Evolutionary conservation across 2,329 filamentous ascomycete species (phyloP).

Genomic region (Neofusicoccum parvum): DNA sequence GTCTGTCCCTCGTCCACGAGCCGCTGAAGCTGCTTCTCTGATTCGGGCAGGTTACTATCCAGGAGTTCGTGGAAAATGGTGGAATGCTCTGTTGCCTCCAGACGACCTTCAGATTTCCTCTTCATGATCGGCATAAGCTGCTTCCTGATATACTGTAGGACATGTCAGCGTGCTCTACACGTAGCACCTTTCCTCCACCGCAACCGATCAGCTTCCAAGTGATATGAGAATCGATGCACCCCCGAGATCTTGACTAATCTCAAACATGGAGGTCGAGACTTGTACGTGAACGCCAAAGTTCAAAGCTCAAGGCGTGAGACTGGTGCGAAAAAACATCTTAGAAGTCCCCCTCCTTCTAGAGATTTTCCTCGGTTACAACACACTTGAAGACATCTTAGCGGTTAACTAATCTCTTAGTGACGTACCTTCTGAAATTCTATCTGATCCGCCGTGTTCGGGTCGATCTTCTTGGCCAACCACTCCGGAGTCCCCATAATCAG

Average conservation of each 20-base stretch:
- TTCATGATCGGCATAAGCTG: not conserved
- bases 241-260: no score
- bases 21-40: slow-evolving; percentile 25
- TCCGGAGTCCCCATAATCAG: not conserved
- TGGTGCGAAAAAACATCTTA: no score
- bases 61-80: slow-evolving; percentile 38
- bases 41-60: slow-evolving; percentile 28
- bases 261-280: no score
- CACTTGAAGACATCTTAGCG: no score
- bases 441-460: not conserved
- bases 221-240: no score
- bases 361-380: no score
- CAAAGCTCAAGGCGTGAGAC: no score
- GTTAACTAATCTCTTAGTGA: not conserved
- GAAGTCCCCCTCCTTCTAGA: no score
- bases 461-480: slow-evolving; percentile 7
- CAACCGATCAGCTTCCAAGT: not conserved
- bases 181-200: no score
- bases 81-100: not conserved
- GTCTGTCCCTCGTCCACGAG: slow-evolving; percentile 26
- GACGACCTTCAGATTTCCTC: not conserved
- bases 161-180: not conserved
- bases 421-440: slow-evolving; percentile 2
- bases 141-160: not conserved
- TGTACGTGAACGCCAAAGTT: no score